Evolutionary conservation across 495 filamentous ascomycete species (phyloP).

Genomic region (Penicillium simplicissimum): DNA sequence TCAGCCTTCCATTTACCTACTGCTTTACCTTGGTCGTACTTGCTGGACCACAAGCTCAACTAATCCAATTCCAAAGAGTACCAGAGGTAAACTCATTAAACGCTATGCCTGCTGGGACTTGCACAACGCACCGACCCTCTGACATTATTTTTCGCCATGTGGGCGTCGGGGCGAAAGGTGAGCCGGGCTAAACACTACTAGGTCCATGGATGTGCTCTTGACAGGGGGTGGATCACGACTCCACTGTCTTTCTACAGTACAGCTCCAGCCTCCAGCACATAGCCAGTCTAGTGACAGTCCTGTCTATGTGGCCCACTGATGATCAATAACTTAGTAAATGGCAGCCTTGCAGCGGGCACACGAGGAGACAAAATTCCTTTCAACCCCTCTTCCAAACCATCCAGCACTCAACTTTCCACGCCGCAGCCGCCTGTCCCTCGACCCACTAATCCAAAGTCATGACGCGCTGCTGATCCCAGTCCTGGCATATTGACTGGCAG

Average conservation of each 20-base stretch:
- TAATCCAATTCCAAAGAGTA: background rate
- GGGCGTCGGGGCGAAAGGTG: constrained; percentile 27
- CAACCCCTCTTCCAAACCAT: background rate
- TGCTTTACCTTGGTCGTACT: background rate
- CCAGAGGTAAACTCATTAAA: background rate
- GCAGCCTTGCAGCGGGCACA: no score
- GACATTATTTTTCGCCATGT: constrained; percentile 20
- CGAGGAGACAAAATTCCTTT: background rate
- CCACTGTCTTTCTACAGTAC: background rate
- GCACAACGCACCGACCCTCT: constrained; percentile 18
- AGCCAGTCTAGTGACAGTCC: no score
- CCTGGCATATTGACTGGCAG: constrained; percentile 7
- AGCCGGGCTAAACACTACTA: constrained; percentile 17
- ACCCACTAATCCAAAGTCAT: background rate
- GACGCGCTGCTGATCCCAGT: constrained; percentile 10
- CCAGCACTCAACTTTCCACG: background rate
- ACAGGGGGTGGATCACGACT: constrained; percentile 15
- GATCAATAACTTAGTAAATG: no score
- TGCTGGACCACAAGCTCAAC: background rate
- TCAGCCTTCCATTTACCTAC: background rate
- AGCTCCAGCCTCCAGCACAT: background rate
- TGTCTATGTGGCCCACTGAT: constrained; percentile 1
- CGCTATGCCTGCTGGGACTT: background rate
- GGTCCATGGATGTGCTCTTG: constrained; percentile 6
- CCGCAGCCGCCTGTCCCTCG: background rate